phyloP scores from a whole-genome alignment of 495 filamentous ascomycete genomes.

The Trypethelium eluteriae region DNA sequence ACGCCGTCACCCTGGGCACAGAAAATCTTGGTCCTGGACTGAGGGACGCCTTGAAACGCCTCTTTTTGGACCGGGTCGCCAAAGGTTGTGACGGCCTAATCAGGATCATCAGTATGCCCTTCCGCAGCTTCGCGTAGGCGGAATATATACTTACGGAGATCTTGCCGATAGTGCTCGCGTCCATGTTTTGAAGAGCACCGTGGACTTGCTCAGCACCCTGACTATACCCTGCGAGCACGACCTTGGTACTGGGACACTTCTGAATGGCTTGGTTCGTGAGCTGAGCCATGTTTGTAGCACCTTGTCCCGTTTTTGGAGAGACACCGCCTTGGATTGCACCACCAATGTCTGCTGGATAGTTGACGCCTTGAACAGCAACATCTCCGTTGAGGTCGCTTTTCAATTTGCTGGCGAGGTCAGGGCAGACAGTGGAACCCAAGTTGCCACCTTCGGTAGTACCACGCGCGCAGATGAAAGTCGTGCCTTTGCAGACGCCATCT shows the following conservation, averaged over 20 bases:
- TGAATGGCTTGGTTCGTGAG: constrained; percentile 20
- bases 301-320: constrained; percentile 9
- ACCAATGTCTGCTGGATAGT: constrained; percentile 26
- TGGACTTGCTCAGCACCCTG: constrained; percentile 30
- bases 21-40: neutral
- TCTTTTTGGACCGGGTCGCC: constrained; percentile 1
- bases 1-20: constrained; percentile 4
- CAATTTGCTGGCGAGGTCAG: constrained; percentile 27
- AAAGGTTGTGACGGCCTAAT: constrained; percentile 7
- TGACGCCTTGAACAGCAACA: constrained; percentile 31
- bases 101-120: neutral
- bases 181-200: constrained; percentile 17
- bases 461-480: constrained; percentile 1
- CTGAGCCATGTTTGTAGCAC: constrained; percentile 22
- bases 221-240: constrained; percentile 30
- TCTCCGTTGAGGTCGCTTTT: constrained; percentile 18
- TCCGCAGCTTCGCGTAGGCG: neutral
- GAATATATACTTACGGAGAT: neutral
- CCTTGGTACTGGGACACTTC: constrained; percentile 29
- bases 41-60: neutral
- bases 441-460: constrained; percentile 7
- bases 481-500: constrained; percentile 15
- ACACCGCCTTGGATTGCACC: constrained; percentile 23
- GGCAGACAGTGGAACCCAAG: constrained; percentile 31
- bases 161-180: neutral